Evolutionary conservation across 108 stramenopile genomes (phyloP), one percentile per base, ranked within the genome.

Genomic region (Cylindrotheca closterium): DNA sequence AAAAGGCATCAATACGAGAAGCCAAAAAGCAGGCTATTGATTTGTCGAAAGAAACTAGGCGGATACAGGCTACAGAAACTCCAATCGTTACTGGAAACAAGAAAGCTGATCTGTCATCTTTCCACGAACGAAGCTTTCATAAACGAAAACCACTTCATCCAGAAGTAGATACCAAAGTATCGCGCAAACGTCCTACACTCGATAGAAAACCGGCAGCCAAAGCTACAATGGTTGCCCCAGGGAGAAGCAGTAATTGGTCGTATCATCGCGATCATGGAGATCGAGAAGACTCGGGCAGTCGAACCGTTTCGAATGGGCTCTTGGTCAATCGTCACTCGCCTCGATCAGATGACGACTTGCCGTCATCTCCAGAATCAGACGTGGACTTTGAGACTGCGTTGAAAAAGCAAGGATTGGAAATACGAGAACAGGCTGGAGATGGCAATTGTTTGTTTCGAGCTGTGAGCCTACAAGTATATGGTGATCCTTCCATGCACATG

Each of bases 401-500:
- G 18, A 74, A 80, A 48, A 68, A 64, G 60, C 69, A 65, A 7
- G 79, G 79, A 32, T 76, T 93, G 23, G 89, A 90, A 61, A 79
- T 90, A 29, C 45, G 47, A 7, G 72, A 75, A 55, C 86, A 88
- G 73, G 86, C 80, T 33, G 95, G 96, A 18, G 98, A 99, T 71
- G 98, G 98, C 0, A 99, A 99, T 63, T 98, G 98, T 67, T 67
- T 99, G 49, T 99, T 99, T 69, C 89, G 98, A 2, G 85, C 97
- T 37, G 86, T 98, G 7, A 73, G 89, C 32, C 78, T 97, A 49
- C 98, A 99, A 79, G 88, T 99, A 0, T 99, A 99, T 73, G 97
- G 98, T 12, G 91, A 90, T 55, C 76, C 88, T 15, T 66, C 63
- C 3, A 90, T 86, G 83, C 97, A 99, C 68, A 51, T 24, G 15